These are phyloP conservation scores for Talaromyces trachyspermus DNA, from an alignment of 495 filamentous ascomycete species.

Conservation along the genomic window DNA sequence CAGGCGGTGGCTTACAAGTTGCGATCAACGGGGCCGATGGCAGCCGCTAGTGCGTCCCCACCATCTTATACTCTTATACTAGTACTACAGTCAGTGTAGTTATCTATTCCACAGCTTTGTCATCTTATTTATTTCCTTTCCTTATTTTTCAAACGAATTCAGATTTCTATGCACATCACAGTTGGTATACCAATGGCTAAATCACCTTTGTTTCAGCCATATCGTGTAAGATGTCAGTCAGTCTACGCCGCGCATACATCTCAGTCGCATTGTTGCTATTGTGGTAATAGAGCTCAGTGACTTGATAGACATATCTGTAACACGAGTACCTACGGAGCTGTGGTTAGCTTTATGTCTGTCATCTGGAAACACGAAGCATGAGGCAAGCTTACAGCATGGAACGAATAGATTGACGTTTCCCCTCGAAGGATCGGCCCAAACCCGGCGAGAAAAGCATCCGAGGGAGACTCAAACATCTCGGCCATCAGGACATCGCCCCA, in stretches of 20 bases:
- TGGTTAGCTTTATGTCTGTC: slow-evolving; percentile 3
- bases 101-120: no score
- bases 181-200: background rate
- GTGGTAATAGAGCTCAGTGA: slow-evolving; percentile 38
- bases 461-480: slow-evolving; percentile 33
- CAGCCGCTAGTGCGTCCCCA: no score
- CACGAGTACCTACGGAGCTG: slow-evolving; percentile 28
- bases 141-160: no score
- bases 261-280: slow-evolving; percentile 27
- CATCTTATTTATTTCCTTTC: no score
- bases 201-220: background rate
- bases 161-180: background rate
- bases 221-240: slow-evolving; percentile 16
- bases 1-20: no score
- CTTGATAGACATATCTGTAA: slow-evolving; percentile 30
- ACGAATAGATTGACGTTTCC: slow-evolving; percentile 20
- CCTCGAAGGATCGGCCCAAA: slow-evolving; percentile 24
- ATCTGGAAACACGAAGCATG: background rate
- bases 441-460: slow-evolving; percentile 28
- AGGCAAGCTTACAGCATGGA: slow-evolving; percentile 28
- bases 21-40: no score
- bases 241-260: slow-evolving; percentile 30
- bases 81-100: no score
- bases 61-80: no score
- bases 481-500: slow-evolving; percentile 46